Evolutionary conservation across 2,329 filamentous ascomycete species (phyloP), one percentile per base, ranked within the genome.

Genomic region (Emmonsiellopsis sp.): DNA sequence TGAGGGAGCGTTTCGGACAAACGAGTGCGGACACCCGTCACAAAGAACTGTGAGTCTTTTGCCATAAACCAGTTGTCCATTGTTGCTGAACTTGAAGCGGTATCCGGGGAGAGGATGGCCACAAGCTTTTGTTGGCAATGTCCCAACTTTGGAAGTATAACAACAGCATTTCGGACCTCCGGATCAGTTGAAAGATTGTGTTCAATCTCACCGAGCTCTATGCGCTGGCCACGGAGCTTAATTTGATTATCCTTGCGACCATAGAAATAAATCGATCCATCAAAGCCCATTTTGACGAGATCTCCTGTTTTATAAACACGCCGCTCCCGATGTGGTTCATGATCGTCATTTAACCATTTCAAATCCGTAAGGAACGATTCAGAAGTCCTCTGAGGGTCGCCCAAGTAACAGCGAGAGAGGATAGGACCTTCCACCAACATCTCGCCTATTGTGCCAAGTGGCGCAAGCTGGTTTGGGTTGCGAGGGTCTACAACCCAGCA

Each of bases 191-290:
- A 63, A 10, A 71, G 57, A 35, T 66, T 71, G 56, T 69, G 70
- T 62, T 73, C 79, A 51, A 76, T 76, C 62, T 76, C 77, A 9
- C 71, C 76, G 50, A 83, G 72, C 67, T 84, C 86, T 50, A 85
- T 78, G 52, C 84, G 73, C 58, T 81, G 84, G 30, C 86, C 87
- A 9, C 77, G 74, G 31, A 87, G 69, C 67, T 88, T 87, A 52
- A 85, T 79, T 64, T 84, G 83, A n/a, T 78, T 78, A 60, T 87
- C 84, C 59, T 82, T 84, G 48, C 85, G 76, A 13, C 83, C 82
- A 40, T 84, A 55, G 56, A 68, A 71, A 10, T 62, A 65, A n/a
- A 71, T 57, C 2, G 67, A 64, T 30, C 69, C 69, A 40, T 57
- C 54, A 0, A 65, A 66, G 43, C 69, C 71, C 47, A 70, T 70